Evolutionary conservation across 2,329 filamentous ascomycete genomes (phyloP).

Genomic region (Teratosphaeria gauchensis): DNA sequence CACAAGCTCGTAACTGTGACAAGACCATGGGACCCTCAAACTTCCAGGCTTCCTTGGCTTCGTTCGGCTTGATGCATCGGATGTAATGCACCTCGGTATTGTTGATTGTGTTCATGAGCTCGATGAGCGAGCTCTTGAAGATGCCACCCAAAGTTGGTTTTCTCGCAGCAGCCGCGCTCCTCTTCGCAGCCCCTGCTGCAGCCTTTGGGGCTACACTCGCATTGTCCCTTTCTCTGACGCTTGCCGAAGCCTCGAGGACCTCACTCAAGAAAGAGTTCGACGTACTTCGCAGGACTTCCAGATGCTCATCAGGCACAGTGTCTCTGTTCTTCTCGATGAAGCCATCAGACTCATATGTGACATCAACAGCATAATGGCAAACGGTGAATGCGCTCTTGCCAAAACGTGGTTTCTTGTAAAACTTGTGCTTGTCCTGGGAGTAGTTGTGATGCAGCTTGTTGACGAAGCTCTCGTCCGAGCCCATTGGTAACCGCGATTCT

Average conservation of each 20-base stretch:
- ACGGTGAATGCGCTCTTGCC: constrained; percentile 97
- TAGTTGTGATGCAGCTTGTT: constrained; percentile 95
- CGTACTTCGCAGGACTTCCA: constrained; percentile 80
- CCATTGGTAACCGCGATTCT: constrained; percentile 93
- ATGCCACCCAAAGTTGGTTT: constrained; percentile 97
- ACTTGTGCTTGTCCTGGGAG: constrained; percentile 79
- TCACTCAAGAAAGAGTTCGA: constrained; percentile 76
- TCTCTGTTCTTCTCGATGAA: constrained; percentile 99
- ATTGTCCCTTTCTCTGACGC: constrained; percentile 81
- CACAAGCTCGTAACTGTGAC: constrained; percentile 91
- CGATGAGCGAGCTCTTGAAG: constrained; percentile 96
- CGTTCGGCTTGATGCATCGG: constrained; percentile 97
- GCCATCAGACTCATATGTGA: constrained; percentile 96
- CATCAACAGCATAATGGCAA: constrained; percentile 95
- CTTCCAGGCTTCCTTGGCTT: constrained; percentile 92
- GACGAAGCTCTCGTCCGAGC: constrained; percentile 92
- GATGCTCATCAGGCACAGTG: constrained; percentile 95
- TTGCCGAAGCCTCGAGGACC: constrained; percentile 75
- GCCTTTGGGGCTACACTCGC: constrained; percentile 57
- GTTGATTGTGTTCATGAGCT: constrained; percentile 96
- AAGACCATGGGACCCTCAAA: constrained; percentile 99
- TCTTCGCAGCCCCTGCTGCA: constrained; percentile 59
- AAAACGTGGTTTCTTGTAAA: constrained; percentile 97
- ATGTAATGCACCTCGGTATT: constrained; percentile 98
- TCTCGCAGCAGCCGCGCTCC: constrained; percentile 83